phyloP scores from a whole-genome alignment of 306 rosid species.

The Rosa chinensis region DNA sequence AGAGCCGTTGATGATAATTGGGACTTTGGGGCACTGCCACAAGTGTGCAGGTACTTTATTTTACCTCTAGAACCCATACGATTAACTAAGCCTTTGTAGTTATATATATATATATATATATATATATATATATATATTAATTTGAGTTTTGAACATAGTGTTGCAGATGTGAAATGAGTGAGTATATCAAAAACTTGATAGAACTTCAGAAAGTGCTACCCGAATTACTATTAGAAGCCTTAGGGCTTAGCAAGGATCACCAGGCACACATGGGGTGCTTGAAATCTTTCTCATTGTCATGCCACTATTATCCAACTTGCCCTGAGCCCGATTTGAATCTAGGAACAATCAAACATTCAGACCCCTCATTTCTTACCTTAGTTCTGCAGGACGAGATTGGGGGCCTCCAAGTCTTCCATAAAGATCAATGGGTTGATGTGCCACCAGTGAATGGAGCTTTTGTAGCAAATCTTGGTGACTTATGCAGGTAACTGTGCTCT shows the following conservation, averaged over 20 bases:
- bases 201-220: constrained; percentile 37
- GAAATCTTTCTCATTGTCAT: constrained; percentile 52
- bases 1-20: constrained; percentile 49
- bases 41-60: constrained; percentile 48
- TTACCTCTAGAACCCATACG: constrained; percentile 6
- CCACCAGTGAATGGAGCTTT: too few species aligned
- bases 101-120: too few species aligned
- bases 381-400: constrained; percentile 61
- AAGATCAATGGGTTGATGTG: constrained; percentile 46
- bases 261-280: constrained; percentile 26
- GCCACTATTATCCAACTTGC: constrained; percentile 77
- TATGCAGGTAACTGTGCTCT: too few species aligned
- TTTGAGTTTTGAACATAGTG: constrained; percentile 22
- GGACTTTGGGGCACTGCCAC: constrained; percentile 44
- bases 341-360: constrained; percentile 74
- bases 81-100: not conserved
- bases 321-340: constrained; percentile 67
- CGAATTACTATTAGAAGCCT: constrained; percentile 46
- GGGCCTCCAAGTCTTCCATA: constrained; percentile 74
- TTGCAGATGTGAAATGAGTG: not conserved
- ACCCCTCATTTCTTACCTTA: constrained; percentile 62
- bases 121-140: too few species aligned
- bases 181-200: constrained; percentile 26
- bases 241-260: constrained; percentile 39
- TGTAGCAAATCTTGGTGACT: too few species aligned